Evolutionary conservation across 768 basidiomycete species (phyloP).

Genomic region (Vararia minispora): DNA sequence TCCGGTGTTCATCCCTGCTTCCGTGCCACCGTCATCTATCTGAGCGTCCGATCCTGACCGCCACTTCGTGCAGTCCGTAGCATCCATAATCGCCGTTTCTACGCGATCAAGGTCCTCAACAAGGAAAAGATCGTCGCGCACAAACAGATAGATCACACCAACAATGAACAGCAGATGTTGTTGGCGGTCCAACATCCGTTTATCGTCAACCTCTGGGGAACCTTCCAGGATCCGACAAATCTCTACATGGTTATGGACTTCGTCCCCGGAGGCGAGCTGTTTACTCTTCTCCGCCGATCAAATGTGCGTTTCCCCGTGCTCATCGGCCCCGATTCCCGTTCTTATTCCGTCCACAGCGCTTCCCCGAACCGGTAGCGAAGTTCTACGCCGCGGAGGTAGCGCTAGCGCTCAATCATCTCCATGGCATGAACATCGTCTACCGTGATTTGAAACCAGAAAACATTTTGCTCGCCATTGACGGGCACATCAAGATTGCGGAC

Average conservation of each 20-base stretch:
- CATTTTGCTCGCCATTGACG: slow-evolving; percentile 85
- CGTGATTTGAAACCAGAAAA: slow-evolving; percentile 98
- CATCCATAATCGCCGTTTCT: slow-evolving; percentile 90
- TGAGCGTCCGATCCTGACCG: neutral
- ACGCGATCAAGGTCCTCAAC: slow-evolving; percentile 89
- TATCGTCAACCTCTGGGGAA: slow-evolving; percentile 94
- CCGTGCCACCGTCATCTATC: too few relatives aligned
- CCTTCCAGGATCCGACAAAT: slow-evolving; percentile 85
- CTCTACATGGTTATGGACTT: slow-evolving; percentile 99
- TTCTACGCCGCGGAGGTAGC: slow-evolving; percentile 97
- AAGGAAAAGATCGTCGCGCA: slow-evolving; percentile 87
- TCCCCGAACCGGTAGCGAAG: slow-evolving; percentile 94
- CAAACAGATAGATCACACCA: slow-evolving; percentile 97
- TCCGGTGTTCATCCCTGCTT: too few relatives aligned
- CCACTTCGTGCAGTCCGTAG: slow-evolving; percentile 51
- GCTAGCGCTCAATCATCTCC: slow-evolving; percentile 84
- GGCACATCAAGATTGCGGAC: slow-evolving; percentile 94
- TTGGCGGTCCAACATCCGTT: slow-evolving; percentile 82
- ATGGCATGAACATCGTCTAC: slow-evolving; percentile 83
- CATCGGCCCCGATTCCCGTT: slow-evolving; percentile 11
- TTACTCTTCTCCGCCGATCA: slow-evolving; percentile 83
- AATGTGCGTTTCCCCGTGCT: slow-evolving; percentile 41
- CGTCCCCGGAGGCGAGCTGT: slow-evolving; percentile 93
- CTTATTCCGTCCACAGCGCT: slow-evolving; percentile 52
- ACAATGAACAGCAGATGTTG: slow-evolving; percentile 86